Conservation (phyloP, 129 eudicot genomes). For the Dittrichia graveolens region DNA sequence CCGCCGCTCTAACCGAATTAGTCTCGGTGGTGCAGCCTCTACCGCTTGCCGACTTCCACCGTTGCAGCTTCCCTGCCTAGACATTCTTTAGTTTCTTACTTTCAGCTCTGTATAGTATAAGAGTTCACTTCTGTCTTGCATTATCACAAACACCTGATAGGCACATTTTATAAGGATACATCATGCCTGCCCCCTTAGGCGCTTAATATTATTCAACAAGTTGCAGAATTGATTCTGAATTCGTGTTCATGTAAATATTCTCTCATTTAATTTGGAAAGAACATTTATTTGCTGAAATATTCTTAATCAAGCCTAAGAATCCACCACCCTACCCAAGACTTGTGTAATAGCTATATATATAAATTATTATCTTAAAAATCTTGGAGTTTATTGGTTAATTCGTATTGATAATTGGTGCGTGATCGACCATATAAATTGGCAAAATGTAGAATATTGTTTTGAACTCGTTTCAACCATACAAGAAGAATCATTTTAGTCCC, state of each 20-base stretch:
- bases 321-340: conserved; percentile 21
- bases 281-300: conserved; percentile 6
- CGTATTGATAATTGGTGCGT: conserved; percentile 5
- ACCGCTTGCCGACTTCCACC: conserved; percentile 29
- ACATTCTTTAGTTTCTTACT: conserved; percentile 25
- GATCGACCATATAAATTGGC: conserved; percentile 29
- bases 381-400: neutral
- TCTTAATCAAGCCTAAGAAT: conserved; percentile 16
- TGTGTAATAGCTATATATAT: conserved; percentile 1
- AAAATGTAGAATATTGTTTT: neutral
- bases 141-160: conserved; percentile 31
- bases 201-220: conserved; percentile 30
- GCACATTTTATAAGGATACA: conserved; percentile 34
- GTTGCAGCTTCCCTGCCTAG: conserved; percentile 28
- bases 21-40: conserved; percentile 41
- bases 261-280: conserved; percentile 3
- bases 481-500: conserved; percentile 24
- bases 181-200: conserved; percentile 39
- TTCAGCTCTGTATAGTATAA: conserved; percentile 2
- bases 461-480: conserved; percentile 25
- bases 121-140: conserved; percentile 23
- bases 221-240: conserved; percentile 31
- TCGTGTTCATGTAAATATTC: conserved; percentile 14
- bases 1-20: conserved; percentile 42
- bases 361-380: neutral